Base-by-base conservation (phyloP, 139 green algal species). In the Chlamydomonas asymmetrica region DNA sequence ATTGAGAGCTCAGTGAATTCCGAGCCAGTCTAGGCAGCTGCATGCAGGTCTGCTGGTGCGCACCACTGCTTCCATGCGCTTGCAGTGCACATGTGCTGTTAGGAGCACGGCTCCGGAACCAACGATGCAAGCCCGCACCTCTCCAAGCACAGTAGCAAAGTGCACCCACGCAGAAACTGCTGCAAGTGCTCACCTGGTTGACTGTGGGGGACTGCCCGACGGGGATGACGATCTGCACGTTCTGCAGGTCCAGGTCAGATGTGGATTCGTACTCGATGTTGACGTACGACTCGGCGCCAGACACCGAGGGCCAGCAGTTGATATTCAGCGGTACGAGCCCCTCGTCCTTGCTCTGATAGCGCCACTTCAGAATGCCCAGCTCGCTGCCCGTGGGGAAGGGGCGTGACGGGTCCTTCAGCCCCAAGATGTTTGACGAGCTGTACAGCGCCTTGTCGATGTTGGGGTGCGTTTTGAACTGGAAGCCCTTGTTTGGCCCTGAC, bases 391-490 rank as follows among this genome's bases (percentile, higher is more conserved):
- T 91, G 54, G 97, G 97, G 87, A 99, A 99, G 23, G 96, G 95
- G 6, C 92, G 86, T 35, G 86, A 87, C 4, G 95, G 88, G 82
- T 99, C 95, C 78, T 98, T 98, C 37, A 99, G 88, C 2, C 86
- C 90, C 54, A 99, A 85, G 22, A 94, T 69, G 73, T 82, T 89
- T n/a, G 92, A 65, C 3, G 40, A 74, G 57, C 57, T 81, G 87
- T 98, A 97, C 38, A 91, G 71, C 27, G 77, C 83, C 86, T 99
- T 99, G 91, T 99, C 96, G 79, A 99, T 99, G 86, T 99, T 99
- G 67, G 97, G 97, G 78, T 99, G 97, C 61, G 97, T 99, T 90
- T 99, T 99, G 92, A 99, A 99, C 82, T 98, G 93, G 87, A 97
- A 98, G 18, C 87, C 92, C n/a, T 82, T 61, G 80, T 97, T 95